phyloP scores from a whole-genome alignment of 345 rosid species.

The Kandelia obovata region DNA sequence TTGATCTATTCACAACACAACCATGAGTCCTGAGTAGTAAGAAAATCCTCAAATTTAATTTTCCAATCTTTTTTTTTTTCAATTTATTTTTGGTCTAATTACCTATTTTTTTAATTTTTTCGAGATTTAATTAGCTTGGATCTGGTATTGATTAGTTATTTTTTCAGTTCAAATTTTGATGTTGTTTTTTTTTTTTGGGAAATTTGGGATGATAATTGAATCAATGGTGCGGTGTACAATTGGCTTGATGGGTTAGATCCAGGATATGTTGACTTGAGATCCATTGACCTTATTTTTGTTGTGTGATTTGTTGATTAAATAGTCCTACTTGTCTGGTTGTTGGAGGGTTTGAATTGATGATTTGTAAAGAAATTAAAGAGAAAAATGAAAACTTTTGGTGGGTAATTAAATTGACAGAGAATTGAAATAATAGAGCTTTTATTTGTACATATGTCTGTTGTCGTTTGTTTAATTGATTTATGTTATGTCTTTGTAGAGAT shows the following conservation, averaged over 20 bases:
- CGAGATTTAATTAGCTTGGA: background rate
- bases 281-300: slow-evolving; percentile 2
- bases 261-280: slow-evolving; percentile 26
- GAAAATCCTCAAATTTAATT: slow-evolving; percentile 3
- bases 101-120: background rate
- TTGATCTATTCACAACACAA: slow-evolving; percentile 18
- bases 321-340: too few species aligned
- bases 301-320: too few species aligned
- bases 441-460: background rate
- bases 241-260: slow-evolving; percentile 26
- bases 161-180: background rate
- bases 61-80: too few species aligned
- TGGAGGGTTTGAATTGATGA: too few species aligned
- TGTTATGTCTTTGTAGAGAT: slow-evolving; percentile 19
- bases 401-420: too few species aligned
- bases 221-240: background rate
- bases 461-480: background rate
- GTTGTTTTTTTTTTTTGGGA: background rate
- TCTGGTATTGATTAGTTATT: slow-evolving; percentile 4
- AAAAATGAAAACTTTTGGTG: too few species aligned
- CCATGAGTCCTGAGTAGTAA: slow-evolving; percentile 98
- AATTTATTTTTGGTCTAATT: background rate
- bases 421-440: too few species aligned
- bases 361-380: too few species aligned
- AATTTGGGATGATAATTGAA: background rate